These are phyloP conservation scores for Trichosanthes truncata DNA, from an alignment of 306 rosid genomes.

Conservation along the genomic window DNA sequence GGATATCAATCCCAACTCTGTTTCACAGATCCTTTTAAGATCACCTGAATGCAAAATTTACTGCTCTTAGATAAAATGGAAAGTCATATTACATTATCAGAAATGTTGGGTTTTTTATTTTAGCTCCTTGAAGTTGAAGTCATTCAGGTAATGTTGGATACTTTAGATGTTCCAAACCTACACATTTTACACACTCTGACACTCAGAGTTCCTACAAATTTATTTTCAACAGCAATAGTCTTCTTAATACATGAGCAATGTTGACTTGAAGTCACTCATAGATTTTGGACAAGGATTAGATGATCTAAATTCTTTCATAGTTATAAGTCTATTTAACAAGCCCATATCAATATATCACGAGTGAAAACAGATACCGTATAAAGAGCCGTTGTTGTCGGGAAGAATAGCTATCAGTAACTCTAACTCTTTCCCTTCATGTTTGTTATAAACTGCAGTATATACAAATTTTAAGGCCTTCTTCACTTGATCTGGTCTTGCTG, in stretches of 20 bases:
- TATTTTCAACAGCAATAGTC: neutral
- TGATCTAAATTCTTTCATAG: neutral
- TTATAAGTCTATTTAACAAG: neutral
- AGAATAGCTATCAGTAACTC: slow-evolving; percentile 78
- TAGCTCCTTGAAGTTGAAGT: neutral
- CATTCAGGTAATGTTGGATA: neutral
- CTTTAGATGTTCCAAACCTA: neutral
- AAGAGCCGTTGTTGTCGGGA: slow-evolving; percentile 87
- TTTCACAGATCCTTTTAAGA: slow-evolving; percentile 58
- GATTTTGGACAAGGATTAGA: neutral
- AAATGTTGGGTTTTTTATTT: neutral
- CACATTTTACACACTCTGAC: neutral
- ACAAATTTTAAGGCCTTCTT: slow-evolving; percentile 60
- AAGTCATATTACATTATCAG: neutral
- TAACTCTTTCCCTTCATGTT: slow-evolving; percentile 48
- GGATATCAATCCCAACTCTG: slow-evolving; percentile 57
- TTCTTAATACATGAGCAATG: neutral
- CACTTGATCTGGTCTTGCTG: slow-evolving; percentile 77
- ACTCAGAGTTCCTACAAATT: neutral
- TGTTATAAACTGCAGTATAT: slow-evolving; percentile 46
- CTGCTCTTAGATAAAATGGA: neutral
- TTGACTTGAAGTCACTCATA: neutral
- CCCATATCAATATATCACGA: neutral
- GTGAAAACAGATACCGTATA: slow-evolving; percentile 46
- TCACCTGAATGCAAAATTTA: slow-evolving; percentile 28